Evolutionary conservation across 177 flowering plant genomes (phyloP).

Genomic region (Tripterygium wilfordii): DNA sequence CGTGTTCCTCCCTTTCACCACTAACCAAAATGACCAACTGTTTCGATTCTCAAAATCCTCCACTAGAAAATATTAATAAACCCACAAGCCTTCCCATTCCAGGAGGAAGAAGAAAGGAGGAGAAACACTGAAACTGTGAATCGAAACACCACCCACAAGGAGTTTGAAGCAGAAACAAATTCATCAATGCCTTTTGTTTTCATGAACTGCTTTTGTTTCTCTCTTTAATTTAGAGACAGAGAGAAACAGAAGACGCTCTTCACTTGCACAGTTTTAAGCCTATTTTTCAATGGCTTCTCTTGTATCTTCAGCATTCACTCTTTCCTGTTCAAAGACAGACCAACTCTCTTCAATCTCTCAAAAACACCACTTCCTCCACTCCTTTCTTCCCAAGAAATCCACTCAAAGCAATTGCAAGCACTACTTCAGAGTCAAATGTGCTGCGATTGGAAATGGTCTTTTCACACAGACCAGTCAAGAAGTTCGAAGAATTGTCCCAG

Average conservation of each 20-base stretch:
- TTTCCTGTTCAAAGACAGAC: slow-evolving; percentile 44
- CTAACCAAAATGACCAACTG: slow-evolving; percentile 33
- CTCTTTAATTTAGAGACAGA: slow-evolving; percentile 6
- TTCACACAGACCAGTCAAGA: slow-evolving; percentile 93
- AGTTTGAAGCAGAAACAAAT: too few species aligned
- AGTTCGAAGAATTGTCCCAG: slow-evolving; percentile 84
- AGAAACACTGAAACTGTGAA: too few species aligned
- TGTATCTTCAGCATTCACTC: slow-evolving; percentile 65
- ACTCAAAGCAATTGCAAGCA: slow-evolving; percentile 19
- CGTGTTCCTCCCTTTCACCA: slow-evolving; percentile 57
- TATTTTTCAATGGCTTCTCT: slow-evolving; percentile 61
- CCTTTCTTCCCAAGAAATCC: slow-evolving; percentile 59
- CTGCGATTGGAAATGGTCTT: slow-evolving; percentile 78
- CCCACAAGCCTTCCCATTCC: slow-evolving; percentile 10
- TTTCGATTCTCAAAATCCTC: slow-evolving; percentile 13
- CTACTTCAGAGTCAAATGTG: slow-evolving; percentile 50
- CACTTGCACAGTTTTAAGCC: not conserved
- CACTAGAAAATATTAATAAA: slow-evolving; percentile 21
- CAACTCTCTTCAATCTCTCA: slow-evolving; percentile 61
- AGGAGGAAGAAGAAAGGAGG: too few species aligned
- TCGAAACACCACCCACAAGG: too few species aligned
- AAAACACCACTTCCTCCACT: slow-evolving; percentile 68
- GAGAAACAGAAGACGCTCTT: slow-evolving; percentile 8
- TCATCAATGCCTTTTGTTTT: too few species aligned
- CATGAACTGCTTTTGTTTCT: not conserved